These are phyloP conservation scores for Penicillium atrosanguineum DNA, from an alignment of 495 filamentous ascomycete genomes.

Conservation along the genomic window DNA sequence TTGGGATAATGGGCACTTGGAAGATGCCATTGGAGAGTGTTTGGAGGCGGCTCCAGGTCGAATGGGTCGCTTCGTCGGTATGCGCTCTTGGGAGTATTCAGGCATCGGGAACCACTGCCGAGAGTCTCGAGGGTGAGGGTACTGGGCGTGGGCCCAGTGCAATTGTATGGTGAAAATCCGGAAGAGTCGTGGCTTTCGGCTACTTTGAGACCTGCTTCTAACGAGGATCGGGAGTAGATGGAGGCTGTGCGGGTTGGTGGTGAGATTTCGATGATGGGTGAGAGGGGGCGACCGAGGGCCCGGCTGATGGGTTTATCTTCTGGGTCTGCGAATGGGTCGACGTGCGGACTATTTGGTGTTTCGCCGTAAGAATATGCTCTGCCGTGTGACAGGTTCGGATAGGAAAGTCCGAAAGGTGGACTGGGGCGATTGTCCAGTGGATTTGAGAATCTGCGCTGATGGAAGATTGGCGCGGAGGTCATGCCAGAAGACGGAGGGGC, in stretches of 20 bases:
- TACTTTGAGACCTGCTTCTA: neutral
- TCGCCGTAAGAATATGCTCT: constrained; percentile 5
- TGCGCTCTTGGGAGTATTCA: constrained; percentile 10
- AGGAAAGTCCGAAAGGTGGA: constrained; percentile 3
- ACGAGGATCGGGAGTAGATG: constrained; percentile 18
- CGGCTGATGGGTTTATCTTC: neutral
- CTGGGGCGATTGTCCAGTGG: neutral
- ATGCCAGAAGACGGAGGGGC: neutral
- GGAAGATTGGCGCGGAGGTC: constrained; percentile 4
- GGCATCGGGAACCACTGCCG: neutral
- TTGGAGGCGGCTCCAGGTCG: constrained; percentile 55
- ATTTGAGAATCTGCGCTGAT: neutral
- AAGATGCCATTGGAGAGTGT: constrained; percentile 11
- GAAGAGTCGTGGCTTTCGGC: neutral
- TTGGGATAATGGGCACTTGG: constrained; percentile 6
- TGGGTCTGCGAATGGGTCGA: constrained; percentile 7
- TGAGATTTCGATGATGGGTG: constrained; percentile 8
- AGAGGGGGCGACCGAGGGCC: constrained; percentile 2
- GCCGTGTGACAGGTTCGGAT: constrained; percentile 7
- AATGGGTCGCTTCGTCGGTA: constrained; percentile 61
- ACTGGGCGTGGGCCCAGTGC: constrained; percentile 19
- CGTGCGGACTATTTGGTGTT: neutral
- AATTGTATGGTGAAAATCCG: neutral
- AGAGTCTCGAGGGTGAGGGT: neutral
- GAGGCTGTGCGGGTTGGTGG: constrained; percentile 20